A percentile compares a stretch with the other conserved stretches of the same genome.
Evolutionary conservation across 2,329 filamentous ascomycete genomes (phyloP).

Genomic region (Xylaria sp.): DNA sequence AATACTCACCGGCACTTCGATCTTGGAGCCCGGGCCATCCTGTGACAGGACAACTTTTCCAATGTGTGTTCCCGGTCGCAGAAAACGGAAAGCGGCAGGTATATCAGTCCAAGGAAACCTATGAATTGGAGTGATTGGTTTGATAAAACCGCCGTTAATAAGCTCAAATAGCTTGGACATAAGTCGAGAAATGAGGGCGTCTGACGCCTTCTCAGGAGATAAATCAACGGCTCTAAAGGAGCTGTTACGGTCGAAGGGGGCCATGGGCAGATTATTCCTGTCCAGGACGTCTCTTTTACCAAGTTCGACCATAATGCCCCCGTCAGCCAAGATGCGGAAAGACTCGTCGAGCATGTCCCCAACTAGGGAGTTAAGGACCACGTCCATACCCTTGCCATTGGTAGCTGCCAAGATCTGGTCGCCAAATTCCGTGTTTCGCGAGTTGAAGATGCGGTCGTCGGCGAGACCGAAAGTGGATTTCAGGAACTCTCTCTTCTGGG

Average conservation of each 20-base stretch:
- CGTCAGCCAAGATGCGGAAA: slow-evolving; percentile 25
- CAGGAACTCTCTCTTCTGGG: slow-evolving; percentile 37
- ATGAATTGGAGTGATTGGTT: slow-evolving; percentile 41
- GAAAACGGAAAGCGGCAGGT: slow-evolving; percentile 38
- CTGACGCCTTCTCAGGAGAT: slow-evolving; percentile 9
- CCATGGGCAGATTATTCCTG: slow-evolving; percentile 28
- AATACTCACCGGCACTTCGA: slow-evolving; percentile 26
- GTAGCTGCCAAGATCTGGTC: slow-evolving; percentile 36
- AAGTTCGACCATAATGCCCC: slow-evolving; percentile 31
- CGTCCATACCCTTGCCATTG: slow-evolving; percentile 32
- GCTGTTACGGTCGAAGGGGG: slow-evolving; percentile 29
- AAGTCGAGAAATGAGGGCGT: slow-evolving; percentile 7
- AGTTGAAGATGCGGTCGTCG: slow-evolving; percentile 37
- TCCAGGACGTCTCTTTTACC: slow-evolving; percentile 31
- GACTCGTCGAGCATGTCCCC: slow-evolving; percentile 32
- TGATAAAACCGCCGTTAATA: slow-evolving; percentile 29
- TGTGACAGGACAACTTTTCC: slow-evolving; percentile 46
- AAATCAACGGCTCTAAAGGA: slow-evolving; percentile 28
- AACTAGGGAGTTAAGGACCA: slow-evolving; percentile 24
- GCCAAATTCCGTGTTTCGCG: slow-evolving; percentile 39
- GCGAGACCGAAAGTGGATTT: slow-evolving; percentile 38
- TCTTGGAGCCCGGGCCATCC: slow-evolving; percentile 12
- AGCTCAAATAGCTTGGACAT: slow-evolving; percentile 28
- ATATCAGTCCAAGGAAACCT: slow-evolving; percentile 39
- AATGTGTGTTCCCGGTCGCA: slow-evolving; percentile 45